These are phyloP conservation scores for Dactylis glomerata DNA, from an alignment of 176 grass and related monocot genomes.

Conservation along the genomic window DNA sequence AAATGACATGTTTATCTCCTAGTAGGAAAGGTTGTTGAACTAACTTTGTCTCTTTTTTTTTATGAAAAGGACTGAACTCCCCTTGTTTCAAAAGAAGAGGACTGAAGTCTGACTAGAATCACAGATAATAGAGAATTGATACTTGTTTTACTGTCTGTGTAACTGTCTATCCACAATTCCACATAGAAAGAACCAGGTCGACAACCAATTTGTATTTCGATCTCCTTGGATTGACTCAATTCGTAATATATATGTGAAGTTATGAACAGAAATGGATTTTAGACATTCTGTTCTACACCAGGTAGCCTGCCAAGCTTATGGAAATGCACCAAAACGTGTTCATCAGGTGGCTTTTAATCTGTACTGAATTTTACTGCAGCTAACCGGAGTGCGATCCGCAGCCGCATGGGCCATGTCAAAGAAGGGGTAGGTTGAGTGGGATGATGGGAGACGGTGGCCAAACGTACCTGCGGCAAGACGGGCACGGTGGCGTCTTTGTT, in stretches of 20 bases:
- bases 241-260: no score
- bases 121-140: no score
- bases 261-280: no score
- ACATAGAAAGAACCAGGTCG: no score
- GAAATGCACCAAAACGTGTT: no score
- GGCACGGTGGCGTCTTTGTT: slow-evolving; percentile 72
- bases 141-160: not conserved
- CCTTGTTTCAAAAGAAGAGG: no score
- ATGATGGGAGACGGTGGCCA: slow-evolving; percentile 28
- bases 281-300: no score
- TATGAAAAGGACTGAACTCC: not conserved
- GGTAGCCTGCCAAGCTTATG: no score
- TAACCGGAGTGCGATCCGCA: not conserved
- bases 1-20: not conserved
- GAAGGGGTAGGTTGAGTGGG: not conserved
- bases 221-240: no score
- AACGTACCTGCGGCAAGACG: slow-evolving; percentile 53
- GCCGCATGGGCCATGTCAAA: not conserved
- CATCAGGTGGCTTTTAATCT: not conserved
- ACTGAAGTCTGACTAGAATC: no score
- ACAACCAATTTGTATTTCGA: no score
- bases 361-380: no score
- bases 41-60: not conserved
- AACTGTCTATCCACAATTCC: not conserved
- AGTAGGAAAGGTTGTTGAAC: not conserved